Evolutionary conservation across 1,139 yeast species (phyloP).

Genomic region (Tardiomyces blankii): DNA sequence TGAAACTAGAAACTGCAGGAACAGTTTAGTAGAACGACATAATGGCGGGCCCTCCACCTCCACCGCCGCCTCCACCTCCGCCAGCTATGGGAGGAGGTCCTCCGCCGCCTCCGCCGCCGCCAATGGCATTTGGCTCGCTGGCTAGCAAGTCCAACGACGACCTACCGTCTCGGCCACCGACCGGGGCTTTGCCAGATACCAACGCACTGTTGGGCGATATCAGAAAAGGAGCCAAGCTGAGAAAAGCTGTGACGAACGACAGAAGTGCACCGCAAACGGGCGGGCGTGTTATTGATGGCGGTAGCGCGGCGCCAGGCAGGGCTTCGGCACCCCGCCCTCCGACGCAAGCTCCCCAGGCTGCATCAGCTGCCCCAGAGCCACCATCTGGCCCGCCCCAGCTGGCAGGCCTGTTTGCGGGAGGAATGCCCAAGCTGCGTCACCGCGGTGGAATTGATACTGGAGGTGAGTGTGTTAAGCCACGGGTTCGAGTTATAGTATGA

Average conservation of each 20-base stretch:
- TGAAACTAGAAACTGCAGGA: too few relatives aligned
- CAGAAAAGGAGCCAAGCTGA: constrained; percentile 59
- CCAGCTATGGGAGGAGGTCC: constrained; percentile 16
- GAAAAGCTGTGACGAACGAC: constrained; percentile 65
- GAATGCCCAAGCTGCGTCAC: constrained; percentile 68
- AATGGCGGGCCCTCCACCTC: constrained; percentile 22
- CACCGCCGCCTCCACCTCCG: constrained; percentile 24
- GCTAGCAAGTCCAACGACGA: constrained; percentile 13
- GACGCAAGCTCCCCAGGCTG: constrained; percentile 18
- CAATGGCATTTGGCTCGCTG: constrained; percentile 21
- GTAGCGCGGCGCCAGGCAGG: too few relatives aligned
- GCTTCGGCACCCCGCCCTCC: constrained; percentile 16
- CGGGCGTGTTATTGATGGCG: too few relatives aligned
- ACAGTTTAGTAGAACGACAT: too few relatives aligned
- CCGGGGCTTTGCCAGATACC: constrained; percentile 25
- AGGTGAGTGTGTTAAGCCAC: constrained; percentile 1
- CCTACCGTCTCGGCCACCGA: constrained; percentile 13
- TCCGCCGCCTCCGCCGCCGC: constrained; percentile 26
- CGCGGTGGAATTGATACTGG: constrained; percentile 37
- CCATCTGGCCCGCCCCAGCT: constrained; percentile 40
- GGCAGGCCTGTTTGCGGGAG: constrained; percentile 79
- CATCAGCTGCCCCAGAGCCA: constrained; percentile 12
- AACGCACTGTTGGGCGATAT: constrained; percentile 81
- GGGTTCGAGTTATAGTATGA: too few relatives aligned
- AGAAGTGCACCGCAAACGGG: constrained; percentile 39